Percentiles rank a stretch among this genome's conserved stretches.
Conservation (phyloP, 2,329 filamentous ascomycete genomes). For the Xylariaceae sp. region DNA sequence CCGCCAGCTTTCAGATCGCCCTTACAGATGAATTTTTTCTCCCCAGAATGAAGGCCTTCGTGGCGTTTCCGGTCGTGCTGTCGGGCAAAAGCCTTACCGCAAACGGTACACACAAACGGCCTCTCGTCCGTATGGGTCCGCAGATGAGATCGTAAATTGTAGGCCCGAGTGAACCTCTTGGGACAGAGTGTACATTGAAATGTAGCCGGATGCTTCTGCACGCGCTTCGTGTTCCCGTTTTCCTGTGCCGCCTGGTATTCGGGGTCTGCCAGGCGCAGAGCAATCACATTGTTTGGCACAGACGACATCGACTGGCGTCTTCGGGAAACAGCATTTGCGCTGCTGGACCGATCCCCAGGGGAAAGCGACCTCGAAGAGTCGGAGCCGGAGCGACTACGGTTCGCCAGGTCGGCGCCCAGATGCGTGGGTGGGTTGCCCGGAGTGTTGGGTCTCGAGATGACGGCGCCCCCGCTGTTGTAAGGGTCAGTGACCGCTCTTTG, state of each 20-base stretch:
- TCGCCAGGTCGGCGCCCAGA: constrained; percentile 35
- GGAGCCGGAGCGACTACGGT: constrained; percentile 35
- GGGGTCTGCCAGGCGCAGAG: constrained; percentile 85
- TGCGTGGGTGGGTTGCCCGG: constrained; percentile 43
- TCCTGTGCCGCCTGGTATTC: constrained; percentile 64
- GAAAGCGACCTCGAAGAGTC: constrained; percentile 40
- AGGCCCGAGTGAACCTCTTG: constrained; percentile 92
- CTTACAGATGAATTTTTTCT: constrained; percentile 98
- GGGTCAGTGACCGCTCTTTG: constrained; percentile 54
- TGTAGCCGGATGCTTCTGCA: constrained; percentile 94
- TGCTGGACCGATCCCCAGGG: constrained; percentile 47
- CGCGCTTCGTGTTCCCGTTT: constrained; percentile 62
- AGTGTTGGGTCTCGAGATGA: constrained; percentile 32
- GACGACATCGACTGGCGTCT: constrained; percentile 58
- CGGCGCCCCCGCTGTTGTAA: constrained; percentile 41
- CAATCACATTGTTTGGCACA: constrained; percentile 60
- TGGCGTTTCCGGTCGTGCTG: constrained; percentile 97
- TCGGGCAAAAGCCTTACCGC: constrained; percentile 92
- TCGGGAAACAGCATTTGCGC: constrained; percentile 35
- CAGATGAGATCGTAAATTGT: constrained; percentile 90
- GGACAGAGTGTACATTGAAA: constrained; percentile 93
- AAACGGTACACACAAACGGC: constrained; percentile 94
- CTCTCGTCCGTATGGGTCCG: constrained; percentile 96
- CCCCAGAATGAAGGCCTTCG: constrained; percentile 89
- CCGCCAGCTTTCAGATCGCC: constrained; percentile 77